Evolutionary conservation across 495 filamentous ascomycete genomes (phyloP).

Genomic region (Friedmanniomyces simplex): DNA sequence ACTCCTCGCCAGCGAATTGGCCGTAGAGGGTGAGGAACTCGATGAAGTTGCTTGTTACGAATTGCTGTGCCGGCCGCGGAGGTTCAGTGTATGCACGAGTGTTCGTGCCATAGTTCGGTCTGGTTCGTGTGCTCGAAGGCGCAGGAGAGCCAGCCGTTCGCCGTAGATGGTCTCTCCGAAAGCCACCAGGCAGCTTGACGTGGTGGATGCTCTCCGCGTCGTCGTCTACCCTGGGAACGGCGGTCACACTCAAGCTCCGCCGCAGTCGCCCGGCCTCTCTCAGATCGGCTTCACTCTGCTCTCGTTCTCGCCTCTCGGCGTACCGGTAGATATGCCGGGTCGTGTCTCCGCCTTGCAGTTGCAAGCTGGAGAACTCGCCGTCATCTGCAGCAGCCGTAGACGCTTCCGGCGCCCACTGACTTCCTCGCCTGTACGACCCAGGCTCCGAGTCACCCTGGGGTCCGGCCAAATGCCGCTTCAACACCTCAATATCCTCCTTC

Average conservation of each 20-base stretch:
- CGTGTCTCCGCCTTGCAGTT: slow-evolving; percentile 86
- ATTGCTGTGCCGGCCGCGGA: slow-evolving; percentile 40
- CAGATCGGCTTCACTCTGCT: slow-evolving; percentile 60
- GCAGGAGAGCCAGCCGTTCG: slow-evolving; percentile 52
- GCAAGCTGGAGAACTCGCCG: slow-evolving; percentile 85
- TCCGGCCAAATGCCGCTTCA: slow-evolving; percentile 32
- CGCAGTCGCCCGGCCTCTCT: slow-evolving; percentile 5
- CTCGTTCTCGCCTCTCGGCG: slow-evolving; percentile 70
- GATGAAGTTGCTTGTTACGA: slow-evolving; percentile 83
- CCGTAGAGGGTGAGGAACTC: slow-evolving; percentile 93
- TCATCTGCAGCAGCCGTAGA: slow-evolving; percentile 32
- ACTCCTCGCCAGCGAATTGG: slow-evolving; percentile 91
- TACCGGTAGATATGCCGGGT: slow-evolving; percentile 90
- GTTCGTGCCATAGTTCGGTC: slow-evolving; percentile 30
- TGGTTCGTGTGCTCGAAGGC: slow-evolving; percentile 25
- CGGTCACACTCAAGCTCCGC: slow-evolving; percentile 60
- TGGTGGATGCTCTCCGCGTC: slow-evolving; percentile 60
- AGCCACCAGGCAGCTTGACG: slow-evolving; percentile 87
- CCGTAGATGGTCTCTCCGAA: slow-evolving; percentile 77
- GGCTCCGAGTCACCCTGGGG: slow-evolving; percentile 19
- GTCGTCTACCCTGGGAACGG: slow-evolving; percentile 63
- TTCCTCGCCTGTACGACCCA: slow-evolving; percentile 1
- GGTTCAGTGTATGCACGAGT: slow-evolving; percentile 25
- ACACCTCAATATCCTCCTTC: slow-evolving; percentile 31
- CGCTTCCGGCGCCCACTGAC: neutral